phyloP scores from a whole-genome alignment of 2,329 filamentous ascomycete species.

The Epichloe typhina region DNA sequence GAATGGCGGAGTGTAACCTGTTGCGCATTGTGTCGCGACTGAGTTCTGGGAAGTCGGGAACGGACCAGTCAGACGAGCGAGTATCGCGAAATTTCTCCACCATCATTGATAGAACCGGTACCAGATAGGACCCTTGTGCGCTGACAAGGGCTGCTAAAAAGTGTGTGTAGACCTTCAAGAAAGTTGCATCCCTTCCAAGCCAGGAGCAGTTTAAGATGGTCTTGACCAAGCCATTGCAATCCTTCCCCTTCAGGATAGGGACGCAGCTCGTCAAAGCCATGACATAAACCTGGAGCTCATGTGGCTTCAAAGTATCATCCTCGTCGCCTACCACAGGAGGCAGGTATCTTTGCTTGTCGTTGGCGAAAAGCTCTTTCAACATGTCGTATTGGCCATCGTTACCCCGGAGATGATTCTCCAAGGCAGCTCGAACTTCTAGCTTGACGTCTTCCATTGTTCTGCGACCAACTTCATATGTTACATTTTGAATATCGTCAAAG shows the following conservation, averaged over 20 bases:
- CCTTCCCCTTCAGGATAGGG: conserved; percentile 44
- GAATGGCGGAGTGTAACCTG: conserved; percentile 63
- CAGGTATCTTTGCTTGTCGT: conserved; percentile 30
- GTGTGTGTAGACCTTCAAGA: conserved; percentile 53
- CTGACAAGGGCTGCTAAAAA: conserved; percentile 64
- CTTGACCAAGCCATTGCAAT: conserved; percentile 45
- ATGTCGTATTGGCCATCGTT: conserved; percentile 48
- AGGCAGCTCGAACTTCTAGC: conserved; percentile 37
- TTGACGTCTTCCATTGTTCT: conserved; percentile 43
- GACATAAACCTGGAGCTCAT: conserved; percentile 47
- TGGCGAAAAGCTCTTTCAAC: conserved; percentile 45
- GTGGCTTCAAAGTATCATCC: conserved; percentile 35
- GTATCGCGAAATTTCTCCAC: conserved; percentile 59
- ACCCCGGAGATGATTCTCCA: conserved; percentile 43
- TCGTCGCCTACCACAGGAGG: conserved; percentile 28
- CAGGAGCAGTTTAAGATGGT: conserved; percentile 48
- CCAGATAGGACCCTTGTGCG: conserved; percentile 68
- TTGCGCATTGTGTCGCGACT: conserved; percentile 51
- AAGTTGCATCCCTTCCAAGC: conserved; percentile 51
- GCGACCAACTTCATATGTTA: conserved; percentile 40
- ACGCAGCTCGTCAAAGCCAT: conserved; percentile 49
- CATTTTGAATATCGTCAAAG: conserved; percentile 45
- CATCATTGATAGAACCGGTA: conserved; percentile 63
- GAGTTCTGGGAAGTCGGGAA: conserved; percentile 44
- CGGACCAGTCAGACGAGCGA: conserved; percentile 30